phyloP scores from a whole-genome alignment of 805 yeast species.

The Metschnikowia kunwiensis region DNA sequence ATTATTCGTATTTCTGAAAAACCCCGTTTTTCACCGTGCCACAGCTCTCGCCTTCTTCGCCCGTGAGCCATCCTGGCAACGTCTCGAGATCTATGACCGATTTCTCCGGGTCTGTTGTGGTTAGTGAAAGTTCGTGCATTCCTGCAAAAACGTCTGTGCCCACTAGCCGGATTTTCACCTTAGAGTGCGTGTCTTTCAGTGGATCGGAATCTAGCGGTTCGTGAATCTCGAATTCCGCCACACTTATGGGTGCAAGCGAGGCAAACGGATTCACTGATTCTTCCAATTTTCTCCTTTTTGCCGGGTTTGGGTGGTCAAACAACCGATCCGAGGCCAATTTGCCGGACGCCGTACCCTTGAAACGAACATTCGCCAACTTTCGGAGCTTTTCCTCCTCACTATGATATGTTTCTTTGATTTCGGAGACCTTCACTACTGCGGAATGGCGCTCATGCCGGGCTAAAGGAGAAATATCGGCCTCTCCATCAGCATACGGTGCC shows the following conservation, averaged over 20 bases:
- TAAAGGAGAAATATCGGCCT: conserved; percentile 64
- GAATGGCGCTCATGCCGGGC: conserved; percentile 43
- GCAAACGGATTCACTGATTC: conserved; percentile 32
- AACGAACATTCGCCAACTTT: conserved; percentile 51
- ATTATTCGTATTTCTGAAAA: background rate
- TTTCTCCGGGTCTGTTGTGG: conserved; percentile 23
- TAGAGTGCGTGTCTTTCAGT: too few relatives aligned
- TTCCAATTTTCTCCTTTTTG: conserved; percentile 20
- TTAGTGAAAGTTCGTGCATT: conserved; percentile 58
- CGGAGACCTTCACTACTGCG: conserved; percentile 21
- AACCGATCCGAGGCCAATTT: conserved; percentile 31
- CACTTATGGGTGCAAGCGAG: conserved; percentile 59
- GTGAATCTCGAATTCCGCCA: conserved; percentile 43
- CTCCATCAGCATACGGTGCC: conserved; percentile 68
- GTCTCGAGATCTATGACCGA: conserved; percentile 49
- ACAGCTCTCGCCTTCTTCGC: conserved; percentile 58
- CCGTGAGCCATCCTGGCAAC: conserved; percentile 76
- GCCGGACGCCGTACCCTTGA: conserved; percentile 54
- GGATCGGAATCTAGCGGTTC: conserved; percentile 25
- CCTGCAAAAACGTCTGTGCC: conserved; percentile 82
- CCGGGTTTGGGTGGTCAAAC: conserved; percentile 35
- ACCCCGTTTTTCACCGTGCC: conserved; percentile 37
- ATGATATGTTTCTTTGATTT: conserved; percentile 7
- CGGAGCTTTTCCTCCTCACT: conserved; percentile 24
- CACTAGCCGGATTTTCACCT: conserved; percentile 40